Percentiles rank a stretch among this genome's conserved stretches.
phyloP scores from a whole-genome alignment of 495 filamentous ascomycete species.

The Xylaria scruposa region DNA sequence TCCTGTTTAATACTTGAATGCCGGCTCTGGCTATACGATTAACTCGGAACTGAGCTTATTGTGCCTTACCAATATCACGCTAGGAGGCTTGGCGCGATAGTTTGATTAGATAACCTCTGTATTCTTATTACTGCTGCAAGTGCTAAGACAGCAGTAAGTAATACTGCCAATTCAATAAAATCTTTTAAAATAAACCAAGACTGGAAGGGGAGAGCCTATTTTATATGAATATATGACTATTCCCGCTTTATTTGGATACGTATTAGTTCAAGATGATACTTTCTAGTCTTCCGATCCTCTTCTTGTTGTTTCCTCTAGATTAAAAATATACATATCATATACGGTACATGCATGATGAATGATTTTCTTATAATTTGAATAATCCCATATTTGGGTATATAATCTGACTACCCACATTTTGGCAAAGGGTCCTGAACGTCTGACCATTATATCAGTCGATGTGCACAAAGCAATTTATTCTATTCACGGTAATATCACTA shows the following conservation, averaged over 20 bases:
- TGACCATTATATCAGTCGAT: not conserved
- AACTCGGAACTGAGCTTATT: not conserved
- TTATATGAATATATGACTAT: too few species aligned
- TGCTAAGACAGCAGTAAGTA: not conserved
- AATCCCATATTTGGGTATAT: not conserved
- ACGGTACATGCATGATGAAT: not conserved
- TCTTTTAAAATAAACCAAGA: too few species aligned
- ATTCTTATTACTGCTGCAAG: not conserved
- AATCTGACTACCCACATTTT: not conserved
- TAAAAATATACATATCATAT: not conserved
- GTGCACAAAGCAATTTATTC: too few species aligned
- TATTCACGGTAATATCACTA: too few species aligned
- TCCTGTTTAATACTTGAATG: not conserved
- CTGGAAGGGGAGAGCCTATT: too few species aligned
- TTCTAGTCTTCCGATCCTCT: not conserved
- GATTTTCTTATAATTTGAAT: not conserved
- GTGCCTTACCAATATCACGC: not conserved
- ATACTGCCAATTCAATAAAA: not conserved
- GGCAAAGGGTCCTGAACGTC: not conserved
- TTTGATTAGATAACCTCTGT: not conserved
- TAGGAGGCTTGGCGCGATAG: not conserved
- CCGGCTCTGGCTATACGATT: not conserved
- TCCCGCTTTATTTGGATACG: too few species aligned
- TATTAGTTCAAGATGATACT: not conserved
- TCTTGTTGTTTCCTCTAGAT: not conserved